phyloP scores from a whole-genome alignment of 164 flowering plant genomes.

The Nymphaea colorata region DNA sequence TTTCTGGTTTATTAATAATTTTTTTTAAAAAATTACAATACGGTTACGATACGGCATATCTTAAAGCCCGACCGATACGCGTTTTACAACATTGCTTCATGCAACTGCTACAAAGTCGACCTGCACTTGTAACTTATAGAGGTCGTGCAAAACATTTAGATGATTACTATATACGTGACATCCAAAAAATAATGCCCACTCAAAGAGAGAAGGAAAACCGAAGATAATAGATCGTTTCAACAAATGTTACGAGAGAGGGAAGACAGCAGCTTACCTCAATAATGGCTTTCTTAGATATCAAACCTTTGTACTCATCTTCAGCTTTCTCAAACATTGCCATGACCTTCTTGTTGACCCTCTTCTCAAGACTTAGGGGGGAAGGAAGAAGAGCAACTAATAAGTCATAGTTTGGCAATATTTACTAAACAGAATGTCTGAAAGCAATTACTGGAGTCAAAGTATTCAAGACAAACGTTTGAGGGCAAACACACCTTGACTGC shows the following conservation, averaged over 20 bases:
- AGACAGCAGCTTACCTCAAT: constrained; percentile 55
- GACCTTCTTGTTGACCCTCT: constrained; percentile 95
- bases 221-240: background rate
- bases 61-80: too few species aligned
- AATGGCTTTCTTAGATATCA: constrained; percentile 84
- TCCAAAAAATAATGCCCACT: background rate
- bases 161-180: too few species aligned
- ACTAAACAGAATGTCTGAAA: background rate
- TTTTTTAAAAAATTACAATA: too few species aligned
- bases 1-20: too few species aligned
- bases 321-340: constrained; percentile 99
- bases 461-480: background rate
- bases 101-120: too few species aligned
- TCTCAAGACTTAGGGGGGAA: constrained; percentile 61
- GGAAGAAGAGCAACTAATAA: background rate
- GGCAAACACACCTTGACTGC: constrained; percentile 51
- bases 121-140: too few species aligned
- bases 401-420: background rate
- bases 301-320: constrained; percentile 87
- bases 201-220: background rate
- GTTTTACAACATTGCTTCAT: too few species aligned
- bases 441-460: background rate
- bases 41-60: too few species aligned
- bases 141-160: too few species aligned
- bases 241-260: background rate